Evolutionary conservation across 225 moss, liverwort and hornwort genomes (phyloP).

Genomic region (Asterella californica): DNA sequence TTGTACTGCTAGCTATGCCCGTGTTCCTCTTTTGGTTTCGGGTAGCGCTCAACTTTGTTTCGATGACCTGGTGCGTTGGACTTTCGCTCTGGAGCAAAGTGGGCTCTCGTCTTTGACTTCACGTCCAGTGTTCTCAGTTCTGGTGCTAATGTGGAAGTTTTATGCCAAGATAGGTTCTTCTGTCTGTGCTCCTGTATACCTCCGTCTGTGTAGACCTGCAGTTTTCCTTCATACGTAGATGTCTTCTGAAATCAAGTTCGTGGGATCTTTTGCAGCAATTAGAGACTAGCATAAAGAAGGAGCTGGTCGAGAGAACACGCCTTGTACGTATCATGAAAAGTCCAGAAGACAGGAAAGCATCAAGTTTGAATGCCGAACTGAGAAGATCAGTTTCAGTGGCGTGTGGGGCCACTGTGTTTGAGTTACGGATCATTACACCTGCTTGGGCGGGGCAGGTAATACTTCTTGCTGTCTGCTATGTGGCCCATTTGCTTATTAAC

Average conservation of each 20-base stretch:
- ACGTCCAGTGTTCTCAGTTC: background rate
- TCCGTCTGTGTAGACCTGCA: background rate
- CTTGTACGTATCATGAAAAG: slow-evolving; percentile 66
- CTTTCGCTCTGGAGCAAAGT: background rate
- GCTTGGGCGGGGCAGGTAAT: slow-evolving; percentile 88
- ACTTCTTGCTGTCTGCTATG: background rate
- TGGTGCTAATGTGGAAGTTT: too few relatives aligned
- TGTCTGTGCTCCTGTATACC: background rate
- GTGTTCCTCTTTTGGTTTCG: slow-evolving; percentile 87
- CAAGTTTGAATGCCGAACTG: slow-evolving; percentile 56
- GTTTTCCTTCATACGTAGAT: background rate
- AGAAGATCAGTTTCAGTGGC: slow-evolving; percentile 82
- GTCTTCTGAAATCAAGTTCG: background rate
- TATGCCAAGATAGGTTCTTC: too few relatives aligned
- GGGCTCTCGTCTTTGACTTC: background rate
- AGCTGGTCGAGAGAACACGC: slow-evolving; percentile 67
- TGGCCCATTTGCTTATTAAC: background rate
- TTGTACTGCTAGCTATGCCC: slow-evolving; percentile 83
- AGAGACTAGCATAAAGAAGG: slow-evolving; percentile 81
- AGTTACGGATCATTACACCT: slow-evolving; percentile 82
- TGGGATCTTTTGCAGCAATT: slow-evolving; percentile 54
- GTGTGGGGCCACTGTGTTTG: slow-evolving; percentile 77
- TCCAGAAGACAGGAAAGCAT: slow-evolving; percentile 61
- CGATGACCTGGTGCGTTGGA: slow-evolving; percentile 77
- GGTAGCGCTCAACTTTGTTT: slow-evolving; percentile 98